These are phyloP conservation scores for Dunaliella sp. DNA, from an alignment of 139 green algal genomes.

Conservation along the genomic window DNA sequence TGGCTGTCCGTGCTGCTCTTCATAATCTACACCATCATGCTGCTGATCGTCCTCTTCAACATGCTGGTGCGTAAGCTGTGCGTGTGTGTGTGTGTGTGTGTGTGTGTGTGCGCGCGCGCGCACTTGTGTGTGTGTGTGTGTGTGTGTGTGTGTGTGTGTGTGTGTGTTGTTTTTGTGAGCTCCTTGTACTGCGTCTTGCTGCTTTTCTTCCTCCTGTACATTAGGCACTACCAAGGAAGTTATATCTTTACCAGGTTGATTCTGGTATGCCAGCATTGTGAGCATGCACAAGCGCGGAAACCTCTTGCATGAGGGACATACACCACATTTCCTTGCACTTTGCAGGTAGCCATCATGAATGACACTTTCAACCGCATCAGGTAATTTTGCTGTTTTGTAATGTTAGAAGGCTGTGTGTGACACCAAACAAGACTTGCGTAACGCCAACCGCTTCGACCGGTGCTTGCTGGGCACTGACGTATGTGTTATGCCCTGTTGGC, in stretches of 20 bases:
- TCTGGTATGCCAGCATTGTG: no score
- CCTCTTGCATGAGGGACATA: no score
- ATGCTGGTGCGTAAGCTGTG: constrained; percentile 12
- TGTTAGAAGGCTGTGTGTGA: neutral
- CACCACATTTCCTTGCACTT: neutral
- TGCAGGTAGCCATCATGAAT: constrained; percentile 17
- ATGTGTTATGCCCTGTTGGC: no score
- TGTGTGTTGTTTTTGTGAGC: neutral
- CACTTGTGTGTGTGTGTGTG: no score
- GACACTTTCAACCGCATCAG: constrained; percentile 21
- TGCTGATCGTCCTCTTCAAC: constrained; percentile 20
- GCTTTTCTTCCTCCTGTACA: no score
- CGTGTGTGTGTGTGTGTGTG: neutral
- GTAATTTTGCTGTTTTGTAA: neutral
- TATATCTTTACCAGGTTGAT: no score
- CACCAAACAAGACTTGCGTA: no score
- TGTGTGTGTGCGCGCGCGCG: no score
- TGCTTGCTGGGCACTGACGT: no score
- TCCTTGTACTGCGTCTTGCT: neutral
- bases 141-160: neutral
- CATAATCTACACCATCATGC: constrained; percentile 11
- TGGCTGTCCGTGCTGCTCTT: constrained; percentile 6
- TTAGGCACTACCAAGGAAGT: no score
- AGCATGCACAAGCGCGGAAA: no score
- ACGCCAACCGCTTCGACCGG: no score